Base-by-base conservation (phyloP, 1,284 basidiomycete species). In the Cryptococcus jaspeensis region DNA sequence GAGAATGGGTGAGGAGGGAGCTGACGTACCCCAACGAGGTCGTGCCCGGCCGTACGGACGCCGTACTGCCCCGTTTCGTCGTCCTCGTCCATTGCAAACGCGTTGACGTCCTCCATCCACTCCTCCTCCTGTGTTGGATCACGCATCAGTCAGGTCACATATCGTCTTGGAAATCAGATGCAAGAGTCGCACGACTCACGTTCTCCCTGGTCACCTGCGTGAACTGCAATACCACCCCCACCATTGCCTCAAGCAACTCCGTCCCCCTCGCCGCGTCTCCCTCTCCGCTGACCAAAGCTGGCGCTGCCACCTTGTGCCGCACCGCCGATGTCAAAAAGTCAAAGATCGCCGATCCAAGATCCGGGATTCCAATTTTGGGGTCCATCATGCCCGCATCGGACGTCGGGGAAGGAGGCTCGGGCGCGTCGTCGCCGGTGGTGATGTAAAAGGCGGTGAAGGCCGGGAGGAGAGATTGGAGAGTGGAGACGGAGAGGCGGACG, bases 61-160 rank as follows among this genome's bases (percentile, higher is more conserved):
- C 88, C 89, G 72, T 92, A 94, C 0, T 82, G 74, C 50, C 89
- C 84, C 1, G 87, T 87, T 63, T 96, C 92, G 65, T 97, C 95
- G 61, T 97, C 92, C 70, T 97, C 94, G 67, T 97, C 92, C 22
- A 89, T 88, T 23, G 98, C 87, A 71, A 98, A 98, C 2, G 88
- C 86, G 64, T 96, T 95, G 1, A 90, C 85, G 68, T 97, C 89
- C 53, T 81, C 85, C 4, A 84, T 84, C 94, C 95, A 98, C 40
- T 86, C 88, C 50, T 94, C 92, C 73, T 94, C 92, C 89, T 94
- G 60, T 20, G 50, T 53, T 25, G 23, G 49, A 6, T 11, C 13
- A 23, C 23, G 37, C 43, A 32, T 32, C 28, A 32, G 28, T 32
- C 28, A 32, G 28, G 5, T 32, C 4, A 9, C 28, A n/a, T n/a